These are phyloP conservation scores for Exophiala lecanii-corni DNA, from an alignment of 2,329 filamentous ascomycete genomes.

Conservation along the genomic window DNA sequence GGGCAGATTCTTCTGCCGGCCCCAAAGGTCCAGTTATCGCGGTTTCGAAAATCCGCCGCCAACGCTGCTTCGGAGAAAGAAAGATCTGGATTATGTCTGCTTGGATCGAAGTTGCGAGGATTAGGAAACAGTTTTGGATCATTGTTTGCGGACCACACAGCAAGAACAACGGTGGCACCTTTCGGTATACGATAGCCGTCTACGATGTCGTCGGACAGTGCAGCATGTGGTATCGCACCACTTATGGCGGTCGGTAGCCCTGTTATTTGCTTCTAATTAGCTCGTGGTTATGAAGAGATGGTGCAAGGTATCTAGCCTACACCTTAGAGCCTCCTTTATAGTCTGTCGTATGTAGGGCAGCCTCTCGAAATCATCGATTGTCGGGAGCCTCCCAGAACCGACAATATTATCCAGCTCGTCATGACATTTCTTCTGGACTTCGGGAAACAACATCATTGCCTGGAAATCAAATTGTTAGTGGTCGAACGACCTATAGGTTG, in stretches of 20 bases:
- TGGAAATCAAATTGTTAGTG: constrained; percentile 29
- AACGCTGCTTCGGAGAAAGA: constrained; percentile 33
- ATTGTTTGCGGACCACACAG: constrained; percentile 25
- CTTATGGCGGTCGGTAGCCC: constrained; percentile 23
- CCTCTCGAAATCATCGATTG: constrained; percentile 44
- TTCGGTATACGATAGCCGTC: constrained; percentile 27
- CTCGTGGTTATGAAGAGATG: too few relatives aligned
- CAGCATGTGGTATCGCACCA: constrained; percentile 40
- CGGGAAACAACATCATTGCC: constrained; percentile 49
- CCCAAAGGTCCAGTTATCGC: constrained; percentile 28
- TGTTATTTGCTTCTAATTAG: too few relatives aligned
- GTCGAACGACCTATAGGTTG: constrained; percentile 41
- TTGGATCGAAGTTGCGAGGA: constrained; percentile 29
- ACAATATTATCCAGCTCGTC: constrained; percentile 48
- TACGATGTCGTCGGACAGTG: constrained; percentile 26
- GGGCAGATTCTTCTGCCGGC: constrained; percentile 45
- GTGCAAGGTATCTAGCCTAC: too few relatives aligned
- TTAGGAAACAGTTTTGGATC: constrained; percentile 26
- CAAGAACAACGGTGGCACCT: constrained; percentile 32
- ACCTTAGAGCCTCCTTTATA: constrained; percentile 51
- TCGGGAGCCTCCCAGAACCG: constrained; percentile 44
- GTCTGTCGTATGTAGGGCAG: constrained; percentile 52
- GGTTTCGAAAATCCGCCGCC: constrained; percentile 22
- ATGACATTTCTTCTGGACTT: constrained; percentile 42
- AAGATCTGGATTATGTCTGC: constrained; percentile 28